phyloP scores from a whole-genome alignment of 164 flowering plant genomes.

The Cinnamomum chago region DNA sequence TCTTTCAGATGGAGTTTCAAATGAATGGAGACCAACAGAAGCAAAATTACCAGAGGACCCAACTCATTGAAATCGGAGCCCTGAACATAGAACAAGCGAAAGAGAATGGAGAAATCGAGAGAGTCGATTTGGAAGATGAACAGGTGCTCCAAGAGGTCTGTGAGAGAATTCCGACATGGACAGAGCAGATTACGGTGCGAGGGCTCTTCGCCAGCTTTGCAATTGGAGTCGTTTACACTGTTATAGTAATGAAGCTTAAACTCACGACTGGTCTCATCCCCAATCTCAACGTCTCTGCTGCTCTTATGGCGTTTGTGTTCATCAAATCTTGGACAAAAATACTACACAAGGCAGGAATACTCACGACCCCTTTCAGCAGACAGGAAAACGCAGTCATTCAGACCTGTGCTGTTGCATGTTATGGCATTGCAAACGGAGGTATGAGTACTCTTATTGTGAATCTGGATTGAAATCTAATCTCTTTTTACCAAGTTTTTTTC shows the following conservation, averaged over 20 bases:
- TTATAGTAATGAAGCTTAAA: conserved; percentile 80
- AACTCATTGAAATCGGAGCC: conserved; percentile 3
- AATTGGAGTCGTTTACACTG: conserved; percentile 65
- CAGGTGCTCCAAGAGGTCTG: conserved; percentile 9
- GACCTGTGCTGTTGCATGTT: conserved; percentile 92
- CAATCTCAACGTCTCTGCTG: conserved; percentile 85
- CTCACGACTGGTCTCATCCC: conserved; percentile 86
- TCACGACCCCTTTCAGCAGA: conserved; percentile 59
- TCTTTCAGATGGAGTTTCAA: neutral
- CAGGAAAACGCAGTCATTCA: conserved; percentile 95
- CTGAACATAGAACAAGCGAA: conserved; percentile 21
- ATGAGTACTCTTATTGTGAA: neutral
- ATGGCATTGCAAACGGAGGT: conserved; percentile 85
- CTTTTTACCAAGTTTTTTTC: neutral
- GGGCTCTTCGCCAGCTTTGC: conserved; percentile 66
- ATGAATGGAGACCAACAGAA: neutral
- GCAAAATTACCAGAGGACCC: neutral
- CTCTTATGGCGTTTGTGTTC: conserved; percentile 78
- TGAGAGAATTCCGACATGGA: conserved; percentile 59
- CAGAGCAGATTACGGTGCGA: conserved; percentile 63
- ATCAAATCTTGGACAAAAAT: conserved; percentile 65
- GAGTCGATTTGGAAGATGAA: conserved; percentile 21
- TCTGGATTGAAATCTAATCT: neutral
- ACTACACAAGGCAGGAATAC: conserved; percentile 47
- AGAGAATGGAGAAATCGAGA: conserved; percentile 27